phyloP scores from a whole-genome alignment of 164 flowering plant genomes.

The Dillenia suffruticosa region DNA sequence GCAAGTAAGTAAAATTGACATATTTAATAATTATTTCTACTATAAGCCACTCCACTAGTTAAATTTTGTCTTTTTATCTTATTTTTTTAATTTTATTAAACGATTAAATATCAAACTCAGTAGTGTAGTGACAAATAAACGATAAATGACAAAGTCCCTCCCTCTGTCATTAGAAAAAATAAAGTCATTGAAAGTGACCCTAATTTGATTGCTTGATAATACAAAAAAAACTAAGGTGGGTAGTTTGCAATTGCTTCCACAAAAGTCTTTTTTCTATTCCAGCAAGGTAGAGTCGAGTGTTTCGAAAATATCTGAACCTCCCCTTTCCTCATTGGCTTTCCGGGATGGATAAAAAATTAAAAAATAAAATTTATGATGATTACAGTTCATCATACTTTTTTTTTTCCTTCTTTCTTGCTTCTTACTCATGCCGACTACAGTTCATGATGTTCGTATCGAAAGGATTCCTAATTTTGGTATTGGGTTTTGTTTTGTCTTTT shows the following conservation, averaged over 20 bases:
- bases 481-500: too few species aligned
- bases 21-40: too few species aligned
- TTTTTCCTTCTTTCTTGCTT: conserved; percentile 13
- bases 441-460: neutral
- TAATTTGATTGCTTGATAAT: conserved; percentile 15
- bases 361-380: conserved; percentile 1
- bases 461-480: too few species aligned
- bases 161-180: neutral
- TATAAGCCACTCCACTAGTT: too few species aligned
- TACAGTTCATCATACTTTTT: conserved; percentile 3
- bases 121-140: too few species aligned
- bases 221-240: conserved; percentile 5
- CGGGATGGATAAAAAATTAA: too few species aligned
- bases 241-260: conserved; percentile 8
- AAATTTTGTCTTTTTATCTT: too few species aligned
- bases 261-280: conserved; percentile 26
- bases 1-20: too few species aligned
- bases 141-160: too few species aligned
- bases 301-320: conserved; percentile 3
- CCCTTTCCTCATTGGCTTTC: too few species aligned
- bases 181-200: conserved; percentile 45
- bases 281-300: conserved; percentile 16
- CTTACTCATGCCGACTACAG: conserved; percentile 19
- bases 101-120: too few species aligned
- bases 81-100: too few species aligned